Evolutionary conservation across 2,329 filamentous ascomycete species (phyloP), one percentile per base, ranked within the genome.

Genomic region (Alternaria incomplexa): DNA sequence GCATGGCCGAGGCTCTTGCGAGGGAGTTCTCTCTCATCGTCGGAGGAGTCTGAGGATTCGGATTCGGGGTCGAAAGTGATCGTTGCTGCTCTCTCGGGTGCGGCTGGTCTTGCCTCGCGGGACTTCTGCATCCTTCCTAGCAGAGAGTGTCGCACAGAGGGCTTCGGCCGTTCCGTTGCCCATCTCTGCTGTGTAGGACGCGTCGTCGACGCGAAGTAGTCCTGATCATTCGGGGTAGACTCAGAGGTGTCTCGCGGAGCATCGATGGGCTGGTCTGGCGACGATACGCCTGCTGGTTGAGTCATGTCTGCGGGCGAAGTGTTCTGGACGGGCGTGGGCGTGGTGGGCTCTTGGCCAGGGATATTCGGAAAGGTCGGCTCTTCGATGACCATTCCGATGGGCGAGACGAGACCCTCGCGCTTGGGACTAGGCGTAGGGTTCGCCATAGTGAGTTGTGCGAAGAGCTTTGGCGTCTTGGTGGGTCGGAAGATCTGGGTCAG

Each of bases 21-120:
- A 3, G 69, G 68, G 32, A 63, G 56, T 15, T 43, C 28, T 23
- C 61, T 61, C 28, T 76, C 75, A 46, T 77, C 72, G 47, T 73
- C 70, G 26, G 73, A 76, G 7, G 74, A 72, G 40, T 73, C 69
- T 1, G 64, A 62, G 7, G 60, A 69, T 50, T 66, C 69, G 9
- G 68, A 68, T 45, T 73, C 74, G 4, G 75, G 74, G 32, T 78
- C 73, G 56, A 79, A 79, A 2, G 65, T 71, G 36, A 79, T 61
- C 5, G 75, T 78, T 4, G 69, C 65, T 15, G 66, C 65, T 22
- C 72, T 66, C 6, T 66, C 57, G 13, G 71, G 56, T 22, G 68
- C 67, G 9, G 61, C 36, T 52, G 2, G 67, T 55, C 55, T 65
- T 63, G 23, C 68, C 36, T 53, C 45, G 58, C 40, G 68, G 61